Base-by-base conservation (phyloP, 495 filamentous ascomycete species). In the Penicillium tannophilum region DNA sequence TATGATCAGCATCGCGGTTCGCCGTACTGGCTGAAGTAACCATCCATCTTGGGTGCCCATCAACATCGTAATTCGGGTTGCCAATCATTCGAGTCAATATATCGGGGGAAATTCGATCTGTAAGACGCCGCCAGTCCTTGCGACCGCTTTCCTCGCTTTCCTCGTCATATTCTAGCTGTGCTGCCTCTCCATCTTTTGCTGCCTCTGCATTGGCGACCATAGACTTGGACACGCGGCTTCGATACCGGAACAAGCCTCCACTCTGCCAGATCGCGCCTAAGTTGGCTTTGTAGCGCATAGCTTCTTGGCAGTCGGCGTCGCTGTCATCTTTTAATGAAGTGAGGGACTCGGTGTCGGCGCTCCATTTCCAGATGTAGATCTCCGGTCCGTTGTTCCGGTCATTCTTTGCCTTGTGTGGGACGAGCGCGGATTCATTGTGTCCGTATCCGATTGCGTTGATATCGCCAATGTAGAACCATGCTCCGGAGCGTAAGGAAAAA, bases 401-500 rank as follows among this genome's bases (percentile, higher is more conserved):
- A 19, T 35, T 11, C 53, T 33, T 54, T 42, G 36, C 24, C 17
- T 20, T 47, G 53, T 31, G 66, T 9, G 46, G 39, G 20, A 63
- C 58, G 17, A 66, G 54, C n/a, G 61, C 59, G 9, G 55, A 53
- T 6, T 61, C 49, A 47, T 67, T 55, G 24, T 53, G 45, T 17
- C 50, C 31, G n/a, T 60, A 44, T 24, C 62, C 61, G 43, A 59
- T 52, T 9, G 47, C 43, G 43, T 45, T 42, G 54, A 69, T 54
- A 61, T 77, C 70, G 7, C 71, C 70, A 41, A 89, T 73, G 54
- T 80, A 72, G 69, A 88, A 85, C 86, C 86, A 89, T 41, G 78
- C 77, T 9, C 86, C 86, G 59, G 84, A 79, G 12, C 86, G 78
- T 14, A 87, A 67, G 6, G 85, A 85, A 24, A 84, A 69, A 14